These are phyloP conservation scores for Xerocomus brunneocitrinus DNA, from an alignment of 768 basidiomycete genomes.

Conservation along the genomic window DNA sequence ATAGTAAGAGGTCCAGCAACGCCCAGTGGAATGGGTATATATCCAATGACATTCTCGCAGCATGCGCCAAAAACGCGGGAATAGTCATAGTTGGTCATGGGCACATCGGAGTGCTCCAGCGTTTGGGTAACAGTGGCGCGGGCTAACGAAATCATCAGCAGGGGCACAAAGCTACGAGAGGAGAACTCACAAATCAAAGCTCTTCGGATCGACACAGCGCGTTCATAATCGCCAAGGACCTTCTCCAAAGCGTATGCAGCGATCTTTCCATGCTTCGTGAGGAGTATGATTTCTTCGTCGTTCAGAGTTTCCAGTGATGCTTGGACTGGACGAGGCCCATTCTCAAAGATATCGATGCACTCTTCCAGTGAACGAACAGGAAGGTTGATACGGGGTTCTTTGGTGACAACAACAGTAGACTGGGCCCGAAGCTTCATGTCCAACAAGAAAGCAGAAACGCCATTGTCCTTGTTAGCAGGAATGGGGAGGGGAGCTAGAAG, in stretches of 20 bases:
- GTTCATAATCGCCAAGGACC: slow-evolving; percentile 79
- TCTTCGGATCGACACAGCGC: slow-evolving; percentile 83
- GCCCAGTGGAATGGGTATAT: slow-evolving; percentile 93
- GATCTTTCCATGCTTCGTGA: slow-evolving; percentile 89
- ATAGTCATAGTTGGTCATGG: slow-evolving; percentile 87
- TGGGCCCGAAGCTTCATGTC: slow-evolving; percentile 34
- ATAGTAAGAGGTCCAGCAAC: slow-evolving; percentile 93
- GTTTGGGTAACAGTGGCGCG: slow-evolving; percentile 82
- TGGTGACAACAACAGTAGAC: slow-evolving; percentile 9
- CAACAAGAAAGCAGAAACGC: slow-evolving; percentile 27
- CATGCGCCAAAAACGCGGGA: slow-evolving; percentile 91
- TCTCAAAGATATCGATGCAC: slow-evolving; percentile 75
- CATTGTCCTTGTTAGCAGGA: slow-evolving; percentile 16
- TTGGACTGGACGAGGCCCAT: slow-evolving; percentile 59
- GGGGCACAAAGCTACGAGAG: slow-evolving; percentile 1
- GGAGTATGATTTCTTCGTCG: slow-evolving; percentile 88
- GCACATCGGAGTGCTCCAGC: slow-evolving; percentile 78
- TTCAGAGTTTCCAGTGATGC: slow-evolving; percentile 58
- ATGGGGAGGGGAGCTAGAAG: slow-evolving; percentile 26
- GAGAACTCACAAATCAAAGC: slow-evolving; percentile 77
- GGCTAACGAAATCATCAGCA: slow-evolving; percentile 41
- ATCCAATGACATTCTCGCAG: slow-evolving; percentile 98
- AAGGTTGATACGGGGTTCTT: slow-evolving; percentile 11
- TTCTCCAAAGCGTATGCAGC: slow-evolving; percentile 95
- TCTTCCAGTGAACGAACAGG: slow-evolving; percentile 61